Base-by-base conservation (phyloP, 2,329 filamentous ascomycete species). In the Bipolaris victoriae region DNA sequence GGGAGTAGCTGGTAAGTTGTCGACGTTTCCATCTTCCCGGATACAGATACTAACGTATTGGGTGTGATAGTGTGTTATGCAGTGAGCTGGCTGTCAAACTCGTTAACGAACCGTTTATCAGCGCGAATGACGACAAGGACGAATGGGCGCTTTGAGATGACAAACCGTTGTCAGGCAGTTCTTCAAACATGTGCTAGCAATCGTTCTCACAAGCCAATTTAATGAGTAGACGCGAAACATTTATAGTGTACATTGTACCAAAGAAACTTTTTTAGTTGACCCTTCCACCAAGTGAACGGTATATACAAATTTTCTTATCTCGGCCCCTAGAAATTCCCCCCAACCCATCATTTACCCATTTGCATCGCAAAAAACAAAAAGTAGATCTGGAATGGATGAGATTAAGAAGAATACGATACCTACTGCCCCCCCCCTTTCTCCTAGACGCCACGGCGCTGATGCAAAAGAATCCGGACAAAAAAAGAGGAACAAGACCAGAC, bases 51-150 rank as follows among this genome's bases (percentile, higher is more conserved):
- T 70, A 74, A 67, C 39, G 7, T 18, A 13, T 43, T 16, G 5
- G 2, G 16, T 18, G 41, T 24, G 37, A 9, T 44, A 95, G 93
- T 81, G 92, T 98, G 52, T 80, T 99, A 18, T 99, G 95, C 77
- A 93, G 92, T 72, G 95, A 99, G 64, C 87, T 96, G 78, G 95
- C 94, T 2, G 96, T 99, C 71, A 96, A 93, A 80, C 86, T 90
- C 70, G 91, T 99, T 57, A 92, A 97, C 68, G 92, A 97, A 79
- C 93, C 95, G 0, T 98, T 99, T 73, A 86, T 98, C 55, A 85
- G 84, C 35, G 79, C 83, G 4, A 83, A 84, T 20, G 94, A 97
- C 69, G 85, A 93, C 73, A 80, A 81, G 62, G 86, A 88, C 54
- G 92, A 96, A 70, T 99, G 95, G 95, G 88, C 86, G 49, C 76